phyloP scores from a whole-genome alignment of 2,329 filamentous ascomycete genomes.

The Sclerotinia nivalis region DNA sequence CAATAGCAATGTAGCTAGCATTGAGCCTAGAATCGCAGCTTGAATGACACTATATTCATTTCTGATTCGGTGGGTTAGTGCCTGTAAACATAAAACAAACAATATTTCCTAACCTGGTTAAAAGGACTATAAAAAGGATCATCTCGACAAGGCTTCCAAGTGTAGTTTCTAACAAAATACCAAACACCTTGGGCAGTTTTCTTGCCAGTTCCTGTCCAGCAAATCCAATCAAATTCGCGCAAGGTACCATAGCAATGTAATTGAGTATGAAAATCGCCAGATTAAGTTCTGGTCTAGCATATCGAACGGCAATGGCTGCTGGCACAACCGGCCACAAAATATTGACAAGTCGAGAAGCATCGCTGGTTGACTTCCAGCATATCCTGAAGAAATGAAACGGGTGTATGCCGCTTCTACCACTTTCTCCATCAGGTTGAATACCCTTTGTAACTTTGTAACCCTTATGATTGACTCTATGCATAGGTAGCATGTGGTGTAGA shows the following conservation, averaged over 20 bases:
- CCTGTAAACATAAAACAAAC: not conserved
- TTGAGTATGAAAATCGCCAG: conserved; percentile 68
- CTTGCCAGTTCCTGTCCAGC: conserved; percentile 70
- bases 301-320: conserved; percentile 65
- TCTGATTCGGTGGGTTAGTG: not conserved
- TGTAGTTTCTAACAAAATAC: conserved; percentile 61
- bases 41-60: conserved; percentile 70
- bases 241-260: conserved; percentile 76
- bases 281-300: conserved; percentile 56
- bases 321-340: conserved; percentile 75
- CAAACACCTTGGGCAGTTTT: conserved; percentile 73
- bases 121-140: conserved; percentile 76
- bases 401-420: conserved; percentile 65
- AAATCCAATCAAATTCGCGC: conserved; percentile 74
- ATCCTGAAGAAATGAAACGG: conserved; percentile 64
- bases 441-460: conserved; percentile 40
- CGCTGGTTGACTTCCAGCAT: conserved; percentile 63
- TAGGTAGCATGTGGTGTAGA: conserved; percentile 18
- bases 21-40: conserved; percentile 80
- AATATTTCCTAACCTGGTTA: conserved; percentile 45
- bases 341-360: conserved; percentile 65
- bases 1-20: conserved; percentile 77
- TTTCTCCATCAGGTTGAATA: conserved; percentile 60
- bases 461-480: conserved; percentile 29
- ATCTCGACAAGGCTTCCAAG: conserved; percentile 79